phyloP scores from a whole-genome alignment of 73 alveolate genomes.

The Tetrahymena thermophila region DNA sequence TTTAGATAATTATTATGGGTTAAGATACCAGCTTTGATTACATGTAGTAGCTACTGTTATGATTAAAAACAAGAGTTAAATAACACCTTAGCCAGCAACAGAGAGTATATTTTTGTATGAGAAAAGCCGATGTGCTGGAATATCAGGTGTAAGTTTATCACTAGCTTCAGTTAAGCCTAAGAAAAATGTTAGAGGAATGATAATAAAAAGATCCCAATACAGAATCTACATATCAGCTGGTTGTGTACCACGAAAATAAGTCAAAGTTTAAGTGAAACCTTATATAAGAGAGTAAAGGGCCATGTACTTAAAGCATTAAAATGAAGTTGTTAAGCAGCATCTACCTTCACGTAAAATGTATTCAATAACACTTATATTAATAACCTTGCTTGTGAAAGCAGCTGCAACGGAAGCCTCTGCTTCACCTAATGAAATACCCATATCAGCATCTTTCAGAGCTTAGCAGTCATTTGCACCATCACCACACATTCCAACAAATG shows the following conservation, averaged over 20 bases:
- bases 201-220: slow-evolving; percentile 72
- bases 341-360: slow-evolving; percentile 84
- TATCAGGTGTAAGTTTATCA: slow-evolving; percentile 32
- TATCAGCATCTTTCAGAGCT: slow-evolving; percentile 81
- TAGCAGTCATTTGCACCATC: slow-evolving; percentile 88
- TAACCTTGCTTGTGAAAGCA: slow-evolving; percentile 73
- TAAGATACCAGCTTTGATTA: not conserved
- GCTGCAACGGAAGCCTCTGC: slow-evolving; percentile 91
- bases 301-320: slow-evolving; percentile 86
- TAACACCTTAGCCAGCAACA: not conserved
- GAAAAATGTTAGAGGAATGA: slow-evolving; percentile 77
- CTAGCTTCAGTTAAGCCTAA: slow-evolving; percentile 78
- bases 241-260: slow-evolving; percentile 59
- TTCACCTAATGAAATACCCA: slow-evolving; percentile 74
- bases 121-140: not conserved
- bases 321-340: slow-evolving; percentile 79
- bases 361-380: slow-evolving; percentile 56
- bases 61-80: not conserved
- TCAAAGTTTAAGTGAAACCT: slow-evolving; percentile 60
- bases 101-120: not conserved
- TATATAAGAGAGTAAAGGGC: slow-evolving; percentile 84
- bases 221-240: slow-evolving; percentile 76
- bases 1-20: not conserved
- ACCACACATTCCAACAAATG: slow-evolving; percentile 82
- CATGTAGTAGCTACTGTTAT: not conserved